Evolutionary conservation across 2,329 filamentous ascomycete species (phyloP), one percentile per base, ranked within the genome.

Genomic region (Zymoseptoria brevis): DNA sequence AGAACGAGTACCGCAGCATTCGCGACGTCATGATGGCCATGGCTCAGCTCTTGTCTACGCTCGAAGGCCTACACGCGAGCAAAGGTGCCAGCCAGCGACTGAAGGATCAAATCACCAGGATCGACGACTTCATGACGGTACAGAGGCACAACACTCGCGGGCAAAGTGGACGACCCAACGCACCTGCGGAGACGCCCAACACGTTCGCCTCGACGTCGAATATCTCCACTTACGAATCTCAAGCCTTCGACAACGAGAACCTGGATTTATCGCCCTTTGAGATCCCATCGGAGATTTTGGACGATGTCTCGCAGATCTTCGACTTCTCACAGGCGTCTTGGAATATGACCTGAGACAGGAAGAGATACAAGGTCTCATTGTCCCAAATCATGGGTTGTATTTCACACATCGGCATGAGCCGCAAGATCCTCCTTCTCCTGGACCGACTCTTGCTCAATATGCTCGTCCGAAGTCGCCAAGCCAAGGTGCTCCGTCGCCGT

Each of bases 51-150:
- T 68, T 41, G 68, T 77, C 45, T 64, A 78, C 64, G 67, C 76
- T 79, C 66, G 76, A 75, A 49, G 71, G 76, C 50, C 69, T 79
- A 1, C 72, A 78, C 16, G 71, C 72, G 53, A 75, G 71, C 8
- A 64, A 70, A 22, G 74, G 71, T 49, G 73, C 73, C 8, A 72
- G 72, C 52, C 65, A 74, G 59, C 69, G 72, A 26, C 68, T 77
- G 6, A 68, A 72, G 19, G 65, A 69, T 11, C 72, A 76, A 52
- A 73, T 77, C 11, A 68, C 73, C 21, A 68, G 70, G 24, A 76
- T 77, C 19, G 76, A 78, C 58, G 69, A 72, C 11, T 75, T 74
- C 59, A 75, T 75, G 73, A 67, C 69, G 19, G 26, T 57, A n/a
- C 58, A 60, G 52, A 50, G 58, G 22, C 58, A 56, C 53, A 55